Evolutionary conservation across 1,284 basidiomycete genomes (phyloP).

Genomic region (Tremellales sp.): DNA sequence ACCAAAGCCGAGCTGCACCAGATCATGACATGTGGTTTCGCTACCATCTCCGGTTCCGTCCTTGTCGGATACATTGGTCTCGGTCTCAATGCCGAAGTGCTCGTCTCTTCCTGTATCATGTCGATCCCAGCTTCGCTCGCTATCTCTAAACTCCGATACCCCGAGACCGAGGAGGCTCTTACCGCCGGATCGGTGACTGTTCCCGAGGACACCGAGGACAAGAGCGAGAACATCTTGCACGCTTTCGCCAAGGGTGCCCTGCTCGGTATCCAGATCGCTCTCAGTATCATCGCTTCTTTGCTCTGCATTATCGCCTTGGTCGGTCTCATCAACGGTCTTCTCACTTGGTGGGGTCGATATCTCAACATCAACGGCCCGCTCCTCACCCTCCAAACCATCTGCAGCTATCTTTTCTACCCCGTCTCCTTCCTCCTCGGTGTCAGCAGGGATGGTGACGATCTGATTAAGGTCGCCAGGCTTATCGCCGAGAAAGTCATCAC

Average conservation of each 20-base stretch:
- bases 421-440: slow-evolving; percentile 73
- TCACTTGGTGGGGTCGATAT: slow-evolving; percentile 83
- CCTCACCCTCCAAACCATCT: slow-evolving; percentile 76
- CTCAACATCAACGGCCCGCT: slow-evolving; percentile 66
- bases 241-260: slow-evolving; percentile 82
- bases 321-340: slow-evolving; percentile 73
- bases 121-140: slow-evolving; percentile 89
- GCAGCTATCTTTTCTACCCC: slow-evolving; percentile 84
- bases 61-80: slow-evolving; percentile 76
- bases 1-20: slow-evolving; percentile 84
- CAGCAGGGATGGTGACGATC: slow-evolving; percentile 34
- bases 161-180: slow-evolving; percentile 77
- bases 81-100: slow-evolving; percentile 72
- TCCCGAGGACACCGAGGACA: slow-evolving; percentile 61
- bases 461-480: slow-evolving; percentile 52
- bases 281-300: slow-evolving; percentile 57
- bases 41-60: slow-evolving; percentile 86
- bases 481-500: slow-evolving; percentile 82
- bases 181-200: slow-evolving; percentile 75
- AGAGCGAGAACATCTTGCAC: slow-evolving; percentile 70
- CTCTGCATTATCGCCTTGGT: slow-evolving; percentile 75
- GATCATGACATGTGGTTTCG: slow-evolving; percentile 79
- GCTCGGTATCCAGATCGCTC: slow-evolving; percentile 64
- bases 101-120: slow-evolving; percentile 89
- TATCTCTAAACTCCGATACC: slow-evolving; percentile 78